A percentile compares a stretch with the other conserved stretches of the same genome.
Evolutionary conservation across 1,284 basidiomycete species (phyloP).

Genomic region (Ganoderma lucidum): DNA sequence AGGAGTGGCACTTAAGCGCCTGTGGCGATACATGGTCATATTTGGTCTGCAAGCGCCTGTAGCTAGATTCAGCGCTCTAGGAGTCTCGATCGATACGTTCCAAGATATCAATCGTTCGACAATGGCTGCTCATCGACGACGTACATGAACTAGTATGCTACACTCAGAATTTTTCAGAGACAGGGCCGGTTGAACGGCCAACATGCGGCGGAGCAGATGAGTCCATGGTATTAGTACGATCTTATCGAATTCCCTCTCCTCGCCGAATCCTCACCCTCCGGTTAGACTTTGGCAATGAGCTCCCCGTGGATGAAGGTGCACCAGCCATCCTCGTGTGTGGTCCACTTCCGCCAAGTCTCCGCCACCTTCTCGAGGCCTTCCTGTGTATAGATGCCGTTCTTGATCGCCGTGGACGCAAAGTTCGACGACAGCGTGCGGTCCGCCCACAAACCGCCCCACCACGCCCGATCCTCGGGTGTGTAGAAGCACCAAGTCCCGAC

Average conservation of each 20-base stretch:
- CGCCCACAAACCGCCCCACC: conserved; percentile 46
- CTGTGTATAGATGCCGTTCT: conserved; percentile 38
- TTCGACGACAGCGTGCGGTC: conserved; percentile 43
- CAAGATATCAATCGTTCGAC: too few relatives aligned
- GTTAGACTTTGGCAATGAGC: conserved; percentile 33
- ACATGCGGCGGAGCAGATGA: neutral
- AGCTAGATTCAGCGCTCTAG: too few relatives aligned
- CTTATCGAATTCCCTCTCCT: neutral
- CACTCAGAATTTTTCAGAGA: too few relatives aligned
- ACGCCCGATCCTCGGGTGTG: conserved; percentile 44
- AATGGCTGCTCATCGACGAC: neutral
- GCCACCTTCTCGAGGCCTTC: conserved; percentile 39
- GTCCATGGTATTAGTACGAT: neutral
- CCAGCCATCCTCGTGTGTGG: conserved; percentile 45
- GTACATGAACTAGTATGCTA: too few relatives aligned
- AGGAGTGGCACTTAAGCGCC: too few relatives aligned
- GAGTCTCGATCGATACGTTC: too few relatives aligned
- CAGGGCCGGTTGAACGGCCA: neutral
- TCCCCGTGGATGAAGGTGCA: conserved; percentile 46
- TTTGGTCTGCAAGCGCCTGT: too few relatives aligned
- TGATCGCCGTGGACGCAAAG: conserved; percentile 41
- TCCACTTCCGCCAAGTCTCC: conserved; percentile 43
- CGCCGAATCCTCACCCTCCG: neutral
- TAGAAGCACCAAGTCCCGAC: conserved; percentile 46
- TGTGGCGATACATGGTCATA: too few relatives aligned